phyloP scores from a whole-genome alignment of 2,329 filamentous ascomycete genomes.

The Ampelomyces quisqualis region DNA sequence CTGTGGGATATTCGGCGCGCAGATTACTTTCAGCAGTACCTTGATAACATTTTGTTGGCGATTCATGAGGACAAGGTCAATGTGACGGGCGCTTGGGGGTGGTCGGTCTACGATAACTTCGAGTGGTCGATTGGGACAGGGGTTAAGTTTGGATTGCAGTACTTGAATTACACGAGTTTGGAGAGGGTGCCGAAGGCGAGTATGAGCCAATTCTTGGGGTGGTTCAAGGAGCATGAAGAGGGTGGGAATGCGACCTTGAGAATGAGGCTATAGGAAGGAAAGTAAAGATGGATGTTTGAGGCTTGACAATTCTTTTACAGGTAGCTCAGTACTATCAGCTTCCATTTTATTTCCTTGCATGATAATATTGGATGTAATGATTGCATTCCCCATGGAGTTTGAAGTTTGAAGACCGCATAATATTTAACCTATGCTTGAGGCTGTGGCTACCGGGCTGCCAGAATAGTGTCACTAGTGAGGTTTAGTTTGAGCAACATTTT shows the following conservation, averaged over 20 bases:
- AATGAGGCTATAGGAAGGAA: conserved; percentile 1
- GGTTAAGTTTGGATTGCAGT: conserved; percentile 47
- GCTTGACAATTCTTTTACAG: background rate
- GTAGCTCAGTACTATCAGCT: no score
- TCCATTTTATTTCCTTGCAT: no score
- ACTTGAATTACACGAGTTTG: conserved; percentile 46
- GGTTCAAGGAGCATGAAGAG: conserved; percentile 42
- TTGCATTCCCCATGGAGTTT: no score
- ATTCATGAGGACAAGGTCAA: conserved; percentile 45
- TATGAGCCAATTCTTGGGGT: conserved; percentile 47
- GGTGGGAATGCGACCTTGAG: conserved; percentile 31
- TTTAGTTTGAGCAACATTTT: no score
- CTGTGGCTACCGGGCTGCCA: no score
- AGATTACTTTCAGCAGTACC: conserved; percentile 47
- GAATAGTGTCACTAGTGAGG: no score
- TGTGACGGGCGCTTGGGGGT: conserved; percentile 47
- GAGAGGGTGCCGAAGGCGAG: conserved; percentile 47
- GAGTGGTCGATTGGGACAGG: conserved; percentile 44
- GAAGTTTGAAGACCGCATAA: no score
- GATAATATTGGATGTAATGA: no score
- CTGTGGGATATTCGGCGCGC: conserved; percentile 46
- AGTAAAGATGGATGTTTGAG: background rate
- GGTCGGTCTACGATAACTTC: conserved; percentile 48
- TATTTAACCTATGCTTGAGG: no score
- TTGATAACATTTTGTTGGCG: conserved; percentile 45